Base-by-base conservation (phyloP, 495 filamentous ascomycete species). In the Neurospora sublineolata region DNA sequence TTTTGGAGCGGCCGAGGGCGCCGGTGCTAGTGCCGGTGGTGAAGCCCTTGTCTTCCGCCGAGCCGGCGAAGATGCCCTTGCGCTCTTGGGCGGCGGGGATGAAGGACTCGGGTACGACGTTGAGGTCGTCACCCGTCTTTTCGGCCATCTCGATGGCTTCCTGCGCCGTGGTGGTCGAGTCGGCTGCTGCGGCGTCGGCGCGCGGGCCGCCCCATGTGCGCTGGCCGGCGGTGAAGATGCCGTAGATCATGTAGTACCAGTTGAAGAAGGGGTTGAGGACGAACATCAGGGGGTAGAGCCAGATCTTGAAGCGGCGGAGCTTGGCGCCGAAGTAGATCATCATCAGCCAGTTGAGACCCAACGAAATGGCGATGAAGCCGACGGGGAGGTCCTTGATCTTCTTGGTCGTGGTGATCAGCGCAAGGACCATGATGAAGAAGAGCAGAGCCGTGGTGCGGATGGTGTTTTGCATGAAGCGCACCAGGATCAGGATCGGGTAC, bases 241-340 rank as follows among this genome's bases (percentile, higher is more conserved):
- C 88, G 77, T 90, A 90, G 11, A 97, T 91, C 91, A 97, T 97
- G 83, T 98, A 99, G 42, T 93, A 85, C 95, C 95, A 99, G 81
- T 99, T 98, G 86, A 98, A 94, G 78, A 97, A 97, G 0, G 95
- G 95, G 77, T 97, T 97, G 72, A 97, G 78, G 69, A 97, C 80
- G 77, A 98, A 99, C 94, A 99, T 97, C 70, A 99, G 69, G 0
- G 94, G 94, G 78, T 99, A 99, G 1, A 97, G 86, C 92, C 92
- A 94, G 72, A 93, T 89, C 84, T 99, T 98, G 82, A 87, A 97
- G 14, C 95, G 89, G 75, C 89, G 91, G 71, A 99, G 87, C 78
- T 91, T 92, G 41, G 89, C 83, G 14, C 93, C 94, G 76, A 98
- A 97, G 83, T 97, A 99, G 73, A 98, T 82, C 95, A 99, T 99